Percentiles rank a stretch among this genome's conserved stretches.
Evolutionary conservation across 768 basidiomycete genomes (phyloP).

Genomic region (Auricularia sp.): DNA sequence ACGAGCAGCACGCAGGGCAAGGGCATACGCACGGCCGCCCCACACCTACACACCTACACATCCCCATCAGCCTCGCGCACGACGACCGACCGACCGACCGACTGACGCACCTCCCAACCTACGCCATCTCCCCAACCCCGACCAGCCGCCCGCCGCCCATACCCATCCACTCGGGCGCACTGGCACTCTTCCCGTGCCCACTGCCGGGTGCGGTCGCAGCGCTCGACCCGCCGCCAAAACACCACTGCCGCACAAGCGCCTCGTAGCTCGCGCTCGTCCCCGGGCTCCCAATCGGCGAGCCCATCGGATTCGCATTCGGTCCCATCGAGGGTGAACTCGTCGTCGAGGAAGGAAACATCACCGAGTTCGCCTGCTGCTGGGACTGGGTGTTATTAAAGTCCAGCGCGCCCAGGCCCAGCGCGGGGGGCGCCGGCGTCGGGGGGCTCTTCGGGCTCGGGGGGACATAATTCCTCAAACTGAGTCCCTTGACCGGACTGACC

Average conservation of each 20-base stretch:
- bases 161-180: not conserved
- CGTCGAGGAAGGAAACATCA: not conserved
- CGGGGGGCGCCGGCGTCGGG: not conserved
- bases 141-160: not conserved
- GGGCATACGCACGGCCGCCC: no score
- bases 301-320: not conserved
- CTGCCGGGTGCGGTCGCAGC: not conserved
- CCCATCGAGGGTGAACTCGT: no score
- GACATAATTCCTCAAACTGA: not conserved
- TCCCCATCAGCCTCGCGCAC: no score
- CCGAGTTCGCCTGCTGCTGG: not conserved
- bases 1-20: no score
- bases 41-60: no score
- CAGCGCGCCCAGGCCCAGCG: not conserved
- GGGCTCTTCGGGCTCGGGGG: not conserved
- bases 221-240: not conserved
- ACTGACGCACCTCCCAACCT: not conserved
- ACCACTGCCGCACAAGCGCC: not conserved
- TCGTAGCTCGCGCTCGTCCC: conserved; percentile 2
- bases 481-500: not conserved
- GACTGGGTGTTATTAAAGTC: not conserved
- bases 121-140: not conserved
- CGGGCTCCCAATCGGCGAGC: not conserved
- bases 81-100: no score
- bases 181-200: not conserved